Percentiles rank a stretch among this genome's conserved stretches.
Conservation (phyloP, 352 stramenopile genomes). For the Pythium monospermum region DNA sequence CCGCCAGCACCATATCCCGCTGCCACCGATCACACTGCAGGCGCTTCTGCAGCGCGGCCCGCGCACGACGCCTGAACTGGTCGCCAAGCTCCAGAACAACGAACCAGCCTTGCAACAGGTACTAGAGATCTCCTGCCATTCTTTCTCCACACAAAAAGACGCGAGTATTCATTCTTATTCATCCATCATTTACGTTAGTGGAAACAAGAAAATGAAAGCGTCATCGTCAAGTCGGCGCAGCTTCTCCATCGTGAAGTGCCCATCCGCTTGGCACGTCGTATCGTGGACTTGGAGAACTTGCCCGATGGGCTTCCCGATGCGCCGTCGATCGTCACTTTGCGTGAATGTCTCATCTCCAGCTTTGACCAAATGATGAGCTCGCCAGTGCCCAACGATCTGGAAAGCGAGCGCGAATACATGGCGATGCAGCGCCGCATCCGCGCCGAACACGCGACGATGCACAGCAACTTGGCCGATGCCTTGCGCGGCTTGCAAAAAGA, state of each 20-base stretch:
- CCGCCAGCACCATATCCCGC: constrained; percentile 73
- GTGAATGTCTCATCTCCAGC: constrained; percentile 56
- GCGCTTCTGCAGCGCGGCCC: constrained; percentile 66
- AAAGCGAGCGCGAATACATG: constrained; percentile 54
- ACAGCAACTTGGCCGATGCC: constrained; percentile 59
- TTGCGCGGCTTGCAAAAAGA: constrained; percentile 53
- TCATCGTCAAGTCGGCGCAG: constrained; percentile 76
- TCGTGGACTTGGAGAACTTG: constrained; percentile 82
- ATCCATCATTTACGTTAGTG: too few relatives aligned
- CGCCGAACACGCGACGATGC: constrained; percentile 63
- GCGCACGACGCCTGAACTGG: constrained; percentile 35
- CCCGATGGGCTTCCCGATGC: constrained; percentile 58
- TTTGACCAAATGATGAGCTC: constrained; percentile 65
- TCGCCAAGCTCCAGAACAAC: constrained; percentile 46
- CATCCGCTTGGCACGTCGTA: constrained; percentile 73
- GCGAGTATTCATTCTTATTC: too few relatives aligned
- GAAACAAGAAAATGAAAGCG: constrained; percentile 57
- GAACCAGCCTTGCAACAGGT: constrained; percentile 28
- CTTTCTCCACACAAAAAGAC: too few relatives aligned
- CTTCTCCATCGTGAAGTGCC: constrained; percentile 73
- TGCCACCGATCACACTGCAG: constrained; percentile 78
- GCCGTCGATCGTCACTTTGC: constrained; percentile 52
- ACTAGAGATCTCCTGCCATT: too few relatives aligned
- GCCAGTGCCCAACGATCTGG: constrained; percentile 50
- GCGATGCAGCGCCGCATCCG: constrained; percentile 52